Conservation (phyloP, 1,284 basidiomycete genomes). For the Hemileccinum hortonii region DNA sequence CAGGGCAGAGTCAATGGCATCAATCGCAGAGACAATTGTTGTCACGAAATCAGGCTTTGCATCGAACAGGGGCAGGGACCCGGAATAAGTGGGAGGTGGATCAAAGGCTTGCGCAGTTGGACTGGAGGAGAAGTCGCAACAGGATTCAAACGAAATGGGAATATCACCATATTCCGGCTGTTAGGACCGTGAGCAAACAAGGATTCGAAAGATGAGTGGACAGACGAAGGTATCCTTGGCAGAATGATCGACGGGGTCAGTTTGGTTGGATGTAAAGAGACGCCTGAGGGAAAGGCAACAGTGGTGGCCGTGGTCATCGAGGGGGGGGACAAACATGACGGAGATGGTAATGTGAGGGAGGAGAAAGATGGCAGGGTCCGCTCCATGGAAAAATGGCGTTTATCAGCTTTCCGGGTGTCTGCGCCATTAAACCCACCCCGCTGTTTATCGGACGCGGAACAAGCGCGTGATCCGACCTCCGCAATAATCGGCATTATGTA, state of each 20-base stretch:
- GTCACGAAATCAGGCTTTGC: constrained; percentile 32
- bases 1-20: constrained; percentile 46
- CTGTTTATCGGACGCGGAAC: constrained; percentile 14
- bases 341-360: constrained; percentile 2
- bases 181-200: constrained; percentile 6
- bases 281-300: constrained; percentile 24
- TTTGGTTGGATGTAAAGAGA: constrained; percentile 14
- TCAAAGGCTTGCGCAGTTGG: constrained; percentile 20
- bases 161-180: constrained; percentile 19
- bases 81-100: constrained; percentile 41
- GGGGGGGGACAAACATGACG: constrained; percentile 23
- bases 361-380: constrained; percentile 5
- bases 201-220: background rate
- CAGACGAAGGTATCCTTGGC: constrained; percentile 14
- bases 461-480: constrained; percentile 31
- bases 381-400: constrained; percentile 29
- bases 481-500: constrained; percentile 25
- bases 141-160: constrained; percentile 33
- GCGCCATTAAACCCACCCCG: constrained; percentile 5
- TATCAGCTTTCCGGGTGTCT: constrained; percentile 30
- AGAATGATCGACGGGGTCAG: background rate
- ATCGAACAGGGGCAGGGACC: constrained; percentile 26
- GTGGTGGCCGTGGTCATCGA: constrained; percentile 24
- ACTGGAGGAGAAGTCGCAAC: constrained; percentile 30
- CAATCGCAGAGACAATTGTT: constrained; percentile 47